Evolutionary conservation across 257 asterid genomes (phyloP).

Genomic region (Ballota nigra): DNA sequence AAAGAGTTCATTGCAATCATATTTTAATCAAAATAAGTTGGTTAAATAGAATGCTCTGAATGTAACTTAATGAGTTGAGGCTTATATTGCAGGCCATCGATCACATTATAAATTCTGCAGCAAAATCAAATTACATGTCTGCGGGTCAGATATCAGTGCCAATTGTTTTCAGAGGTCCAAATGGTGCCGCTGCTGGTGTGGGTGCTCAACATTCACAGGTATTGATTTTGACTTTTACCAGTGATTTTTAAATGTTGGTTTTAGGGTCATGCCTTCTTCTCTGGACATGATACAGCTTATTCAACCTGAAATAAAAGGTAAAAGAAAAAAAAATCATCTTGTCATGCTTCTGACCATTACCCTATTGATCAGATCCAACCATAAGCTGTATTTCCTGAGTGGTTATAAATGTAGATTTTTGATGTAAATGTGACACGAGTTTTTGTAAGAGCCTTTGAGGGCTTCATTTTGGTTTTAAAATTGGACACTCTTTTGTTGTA

Average conservation of each 20-base stretch:
- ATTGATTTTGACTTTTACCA: slow-evolving; percentile 10
- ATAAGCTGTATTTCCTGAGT: not conserved
- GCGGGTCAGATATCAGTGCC: slow-evolving; percentile 84
- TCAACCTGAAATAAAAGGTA: too few species aligned
- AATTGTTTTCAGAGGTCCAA: slow-evolving; percentile 87
- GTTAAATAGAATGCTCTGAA: not conserved
- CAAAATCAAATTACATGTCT: slow-evolving; percentile 89
- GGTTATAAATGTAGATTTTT: not conserved
- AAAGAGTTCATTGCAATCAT: not conserved
- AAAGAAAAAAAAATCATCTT: not conserved
- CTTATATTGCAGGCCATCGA: slow-evolving; percentile 68
- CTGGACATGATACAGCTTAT: not conserved
- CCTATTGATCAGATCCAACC: not conserved
- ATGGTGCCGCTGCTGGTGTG: slow-evolving; percentile 97
- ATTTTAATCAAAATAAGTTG: not conserved
- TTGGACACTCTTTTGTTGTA: not conserved
- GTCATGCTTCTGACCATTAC: not conserved
- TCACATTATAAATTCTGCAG: slow-evolving; percentile 90
- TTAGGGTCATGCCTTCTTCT: not conserved
- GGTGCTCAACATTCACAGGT: slow-evolving; percentile 98
- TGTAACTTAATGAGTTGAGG: slow-evolving; percentile 8
- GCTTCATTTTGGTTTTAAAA: not conserved
- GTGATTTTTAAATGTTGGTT: slow-evolving; percentile 4
- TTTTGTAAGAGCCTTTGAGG: not conserved
- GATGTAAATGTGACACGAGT: not conserved